These are phyloP conservation scores for Spathaspora girioi DNA, from an alignment of 805 yeast species.

Conservation along the genomic window DNA sequence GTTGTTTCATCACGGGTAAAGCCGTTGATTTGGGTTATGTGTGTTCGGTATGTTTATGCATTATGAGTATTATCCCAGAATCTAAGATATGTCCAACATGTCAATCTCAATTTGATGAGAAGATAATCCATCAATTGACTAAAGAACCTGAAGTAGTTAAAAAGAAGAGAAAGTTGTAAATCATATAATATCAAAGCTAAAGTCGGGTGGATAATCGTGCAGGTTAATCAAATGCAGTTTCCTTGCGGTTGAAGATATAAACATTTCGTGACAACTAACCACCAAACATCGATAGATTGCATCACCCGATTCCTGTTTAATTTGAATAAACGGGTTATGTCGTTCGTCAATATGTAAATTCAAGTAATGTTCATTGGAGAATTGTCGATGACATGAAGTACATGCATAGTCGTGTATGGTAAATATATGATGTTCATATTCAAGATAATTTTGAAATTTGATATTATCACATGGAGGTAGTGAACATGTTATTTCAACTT, in stretches of 20 bases:
- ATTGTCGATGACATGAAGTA: conserved; percentile 31
- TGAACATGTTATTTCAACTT: conserved; percentile 2
- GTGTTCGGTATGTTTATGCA: conserved; percentile 91
- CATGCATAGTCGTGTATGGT: conserved; percentile 31
- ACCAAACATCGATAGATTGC: conserved; percentile 41
- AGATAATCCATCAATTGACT: conserved; percentile 53
- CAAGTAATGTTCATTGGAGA: conserved; percentile 42
- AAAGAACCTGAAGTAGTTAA: conserved; percentile 55
- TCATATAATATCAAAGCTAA: conserved; percentile 24
- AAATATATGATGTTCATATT: conserved; percentile 21
- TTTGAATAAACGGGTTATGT: conserved; percentile 46
- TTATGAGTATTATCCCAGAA: conserved; percentile 64
- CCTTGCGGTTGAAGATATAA: conserved; percentile 37
- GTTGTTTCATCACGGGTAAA: conserved; percentile 87
- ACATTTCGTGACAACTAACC: conserved; percentile 36
- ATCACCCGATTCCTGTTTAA: conserved; percentile 35
- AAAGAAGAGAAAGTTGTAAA: conserved; percentile 35
- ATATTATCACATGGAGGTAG: conserved; percentile 7
- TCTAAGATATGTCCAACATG: conserved; percentile 81
- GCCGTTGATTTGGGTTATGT: conserved; percentile 92
- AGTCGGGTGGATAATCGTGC: conserved; percentile 46
- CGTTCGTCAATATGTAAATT: conserved; percentile 49
- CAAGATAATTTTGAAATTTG: conserved; percentile 9
- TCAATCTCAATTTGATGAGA: conserved; percentile 68
- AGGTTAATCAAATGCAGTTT: conserved; percentile 46